phyloP scores from a whole-genome alignment of 352 stramenopile species.

The Peronospora farinosa region DNA sequence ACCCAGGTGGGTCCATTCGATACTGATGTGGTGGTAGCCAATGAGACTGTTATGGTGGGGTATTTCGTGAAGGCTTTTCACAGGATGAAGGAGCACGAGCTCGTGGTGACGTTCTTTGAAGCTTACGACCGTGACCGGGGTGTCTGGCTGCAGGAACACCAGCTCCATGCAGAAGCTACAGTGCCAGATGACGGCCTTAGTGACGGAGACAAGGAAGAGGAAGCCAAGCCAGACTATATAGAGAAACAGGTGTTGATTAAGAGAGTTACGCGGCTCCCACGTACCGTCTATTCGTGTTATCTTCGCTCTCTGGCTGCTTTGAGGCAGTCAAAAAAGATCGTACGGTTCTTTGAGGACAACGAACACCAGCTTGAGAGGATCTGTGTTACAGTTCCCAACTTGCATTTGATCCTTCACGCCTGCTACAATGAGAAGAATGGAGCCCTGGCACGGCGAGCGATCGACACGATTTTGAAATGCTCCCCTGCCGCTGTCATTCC shows the following conservation, averaged over 20 bases:
- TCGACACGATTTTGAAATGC: slow-evolving; percentile 25
- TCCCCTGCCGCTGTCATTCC: slow-evolving; percentile 27
- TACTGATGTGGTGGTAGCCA: slow-evolving; percentile 26
- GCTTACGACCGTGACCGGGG: slow-evolving; percentile 28
- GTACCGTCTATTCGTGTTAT: slow-evolving; percentile 23
- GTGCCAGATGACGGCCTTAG: neutral
- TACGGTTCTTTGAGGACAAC: slow-evolving; percentile 27
- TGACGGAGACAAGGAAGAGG: neutral
- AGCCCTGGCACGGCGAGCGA: slow-evolving; percentile 22
- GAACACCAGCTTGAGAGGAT: slow-evolving; percentile 20
- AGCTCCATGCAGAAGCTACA: slow-evolving; percentile 18
- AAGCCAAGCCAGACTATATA: neutral
- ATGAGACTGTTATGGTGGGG: slow-evolving; percentile 25
- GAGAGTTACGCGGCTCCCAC: slow-evolving; percentile 15
- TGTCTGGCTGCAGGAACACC: slow-evolving; percentile 30
- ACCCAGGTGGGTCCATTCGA: neutral
- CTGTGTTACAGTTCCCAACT: slow-evolving; percentile 23
- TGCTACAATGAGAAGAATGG: slow-evolving; percentile 33
- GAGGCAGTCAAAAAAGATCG: slow-evolving; percentile 27
- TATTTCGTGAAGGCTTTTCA: slow-evolving; percentile 25
- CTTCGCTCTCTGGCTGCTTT: slow-evolving; percentile 24
- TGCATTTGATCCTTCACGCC: slow-evolving; percentile 27
- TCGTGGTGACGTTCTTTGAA: slow-evolving; percentile 31
- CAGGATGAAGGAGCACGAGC: slow-evolving; percentile 20
- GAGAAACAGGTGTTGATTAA: slow-evolving; percentile 8